These are phyloP conservation scores for Stagonosporopsis tanaceti DNA, from an alignment of 2,329 filamentous ascomycete genomes.

Conservation along the genomic window DNA sequence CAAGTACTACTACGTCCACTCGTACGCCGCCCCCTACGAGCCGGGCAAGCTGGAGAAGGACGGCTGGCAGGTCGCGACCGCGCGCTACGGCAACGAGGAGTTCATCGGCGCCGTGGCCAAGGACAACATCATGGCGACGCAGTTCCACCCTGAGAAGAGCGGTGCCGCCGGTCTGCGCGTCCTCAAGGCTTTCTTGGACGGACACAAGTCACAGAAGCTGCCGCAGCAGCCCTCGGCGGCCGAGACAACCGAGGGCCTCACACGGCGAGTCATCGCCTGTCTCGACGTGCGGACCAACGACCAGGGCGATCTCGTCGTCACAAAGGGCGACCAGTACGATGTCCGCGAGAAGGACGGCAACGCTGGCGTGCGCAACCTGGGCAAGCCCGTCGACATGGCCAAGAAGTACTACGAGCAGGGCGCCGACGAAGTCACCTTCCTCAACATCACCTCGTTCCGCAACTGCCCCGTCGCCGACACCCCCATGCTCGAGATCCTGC, in stretches of 20 bases:
- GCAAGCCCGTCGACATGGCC: constrained; percentile 96
- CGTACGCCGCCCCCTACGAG: constrained; percentile 82
- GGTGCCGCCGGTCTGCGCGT: constrained; percentile 87
- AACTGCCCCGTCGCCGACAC: constrained; percentile 91
- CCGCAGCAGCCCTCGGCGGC: constrained; percentile 43
- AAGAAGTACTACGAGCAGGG: constrained; percentile 94
- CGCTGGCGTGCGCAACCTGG: constrained; percentile 83
- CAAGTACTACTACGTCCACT: constrained; percentile 99
- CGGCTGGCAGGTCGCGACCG: constrained; percentile 93
- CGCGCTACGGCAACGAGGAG: constrained; percentile 83
- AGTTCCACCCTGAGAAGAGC: constrained; percentile 98
- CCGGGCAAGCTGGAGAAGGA: constrained; percentile 76
- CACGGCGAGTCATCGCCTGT: constrained; percentile 92
- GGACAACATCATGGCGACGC: constrained; percentile 86
- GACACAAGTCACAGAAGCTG: constrained; percentile 66
- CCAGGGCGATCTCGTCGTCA: constrained; percentile 92
- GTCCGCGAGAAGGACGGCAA: constrained; percentile 83
- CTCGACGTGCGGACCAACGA: constrained; percentile 96
- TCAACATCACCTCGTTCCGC: constrained; percentile 98
- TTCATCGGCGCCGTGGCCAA: constrained; percentile 91
- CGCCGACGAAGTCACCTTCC: constrained; percentile 94
- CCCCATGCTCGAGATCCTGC: constrained; percentile 94
- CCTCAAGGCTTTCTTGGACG: constrained; percentile 85
- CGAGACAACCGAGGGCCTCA: constrained; percentile 71
- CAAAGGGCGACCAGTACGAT: constrained; percentile 98